A percentile compares a stretch with the other conserved stretches of the same genome.
Evolutionary conservation across 2,329 filamentous ascomycete genomes (phyloP).

Genomic region (Cercospora brassicicola): DNA sequence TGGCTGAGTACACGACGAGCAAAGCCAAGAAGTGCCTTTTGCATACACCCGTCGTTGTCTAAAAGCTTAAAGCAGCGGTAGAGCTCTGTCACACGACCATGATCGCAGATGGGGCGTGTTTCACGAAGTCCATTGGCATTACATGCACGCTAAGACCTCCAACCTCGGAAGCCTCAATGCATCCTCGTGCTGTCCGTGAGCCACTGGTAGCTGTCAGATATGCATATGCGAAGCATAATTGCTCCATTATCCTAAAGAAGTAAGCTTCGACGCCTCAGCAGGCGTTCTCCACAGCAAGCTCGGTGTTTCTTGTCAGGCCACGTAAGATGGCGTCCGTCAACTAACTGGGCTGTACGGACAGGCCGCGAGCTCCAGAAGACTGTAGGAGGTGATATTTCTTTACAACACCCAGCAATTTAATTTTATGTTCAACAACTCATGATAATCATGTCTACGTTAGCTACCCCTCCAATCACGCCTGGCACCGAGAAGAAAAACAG

Average conservation of each 20-base stretch:
- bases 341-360: background rate
- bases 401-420: background rate
- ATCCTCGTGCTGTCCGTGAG: background rate
- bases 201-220: background rate
- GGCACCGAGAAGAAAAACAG: background rate
- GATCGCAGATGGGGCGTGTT: background rate
- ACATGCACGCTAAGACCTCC: background rate
- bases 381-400: background rate
- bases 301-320: background rate
- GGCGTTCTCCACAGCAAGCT: background rate
- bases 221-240: background rate
- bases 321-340: background rate
- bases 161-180: background rate
- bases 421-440: background rate
- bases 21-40: background rate
- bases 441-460: background rate
- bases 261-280: background rate
- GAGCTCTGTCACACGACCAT: background rate
- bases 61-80: background rate
- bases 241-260: background rate
- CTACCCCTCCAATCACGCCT: background rate
- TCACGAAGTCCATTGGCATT: background rate
- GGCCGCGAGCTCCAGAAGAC: background rate
- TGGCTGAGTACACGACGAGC: background rate
- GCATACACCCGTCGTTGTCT: background rate